Base-by-base conservation (phyloP, 192 early-diverging fungal genomes). In the Podochytrium sp. region DNA sequence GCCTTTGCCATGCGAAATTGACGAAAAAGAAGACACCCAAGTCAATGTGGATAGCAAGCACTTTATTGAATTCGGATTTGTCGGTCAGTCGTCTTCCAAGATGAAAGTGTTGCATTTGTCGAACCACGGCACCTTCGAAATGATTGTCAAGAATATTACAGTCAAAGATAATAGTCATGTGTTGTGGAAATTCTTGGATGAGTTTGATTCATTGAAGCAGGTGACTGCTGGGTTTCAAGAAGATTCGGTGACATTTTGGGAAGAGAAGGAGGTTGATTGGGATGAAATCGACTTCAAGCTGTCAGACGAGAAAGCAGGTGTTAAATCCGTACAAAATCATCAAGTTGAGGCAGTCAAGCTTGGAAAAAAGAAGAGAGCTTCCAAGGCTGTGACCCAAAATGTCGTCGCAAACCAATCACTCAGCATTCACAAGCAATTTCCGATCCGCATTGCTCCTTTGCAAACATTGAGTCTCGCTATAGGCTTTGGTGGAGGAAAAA, bases 41-140 rank as follows among this genome's bases (percentile, higher is more conserved):
- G 42, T 39, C 16, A 42, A 60, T 14, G 47, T 72, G 20, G 75
- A 83, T 34, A 50, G 63, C 12, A 52, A 71, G 20, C 43, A 73
- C n/a, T 50, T 74, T 30, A 79, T 87, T 35, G 76, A 85, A 34
- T 84, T 85, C 52, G 85, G 85, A 42, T 72, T 81, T 37, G 79
- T 86, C 12, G 65, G 77, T 10, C 18, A 74, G 12, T 47, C 37
- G 2, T 64, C 65, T 5, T 74, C 83, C 3, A 82, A 80, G 42
- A 58, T 53, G 27, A 82, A 81, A 51, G 12, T 75, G 6, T 59
- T 86, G 18, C 1, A 23, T n/a, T 27, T 86, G 3, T 70, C 14
- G 42, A 88, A 88, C 53, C 27, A 59, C 6, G 86, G 86, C 2
- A 82, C 84, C 1, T 80, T 85, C 60, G 85, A 84, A 40, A 68